These are phyloP conservation scores for Penicillium sp. DNA, from an alignment of 2,329 filamentous ascomycete species.

Conservation along the genomic window DNA sequence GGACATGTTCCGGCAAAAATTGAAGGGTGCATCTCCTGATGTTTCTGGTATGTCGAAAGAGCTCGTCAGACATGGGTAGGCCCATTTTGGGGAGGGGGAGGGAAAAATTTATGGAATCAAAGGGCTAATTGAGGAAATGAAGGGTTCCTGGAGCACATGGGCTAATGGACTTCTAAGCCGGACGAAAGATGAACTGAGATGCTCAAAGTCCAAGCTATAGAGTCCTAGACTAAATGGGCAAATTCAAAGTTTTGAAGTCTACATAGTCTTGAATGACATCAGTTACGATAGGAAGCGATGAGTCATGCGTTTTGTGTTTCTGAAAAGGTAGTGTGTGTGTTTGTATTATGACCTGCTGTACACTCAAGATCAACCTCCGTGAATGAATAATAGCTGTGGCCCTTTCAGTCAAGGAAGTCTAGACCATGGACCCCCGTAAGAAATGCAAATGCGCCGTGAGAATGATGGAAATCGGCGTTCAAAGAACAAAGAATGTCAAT, in stretches of 20 bases:
- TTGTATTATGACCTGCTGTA: constrained; percentile 14
- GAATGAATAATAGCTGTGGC: background rate
- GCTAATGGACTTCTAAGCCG: constrained; percentile 23
- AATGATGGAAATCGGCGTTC: constrained; percentile 1
- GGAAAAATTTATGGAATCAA: constrained; percentile 21
- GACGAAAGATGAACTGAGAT: constrained; percentile 27
- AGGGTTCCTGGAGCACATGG: constrained; percentile 23
- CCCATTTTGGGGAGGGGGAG: constrained; percentile 16
- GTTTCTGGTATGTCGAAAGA: constrained; percentile 38
- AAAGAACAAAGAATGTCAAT: constrained; percentile 8
- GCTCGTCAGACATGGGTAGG: constrained; percentile 30
- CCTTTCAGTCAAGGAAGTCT: constrained; percentile 1
- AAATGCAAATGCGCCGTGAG: constrained; percentile 12
- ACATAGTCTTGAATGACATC: background rate
- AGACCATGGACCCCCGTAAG: constrained; percentile 1
- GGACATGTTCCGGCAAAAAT: constrained; percentile 22
- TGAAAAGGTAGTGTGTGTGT: constrained; percentile 3
- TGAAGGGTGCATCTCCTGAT: constrained; percentile 27
- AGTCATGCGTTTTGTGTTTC: background rate
- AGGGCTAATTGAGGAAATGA: constrained; percentile 30
- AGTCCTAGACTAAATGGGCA: background rate
- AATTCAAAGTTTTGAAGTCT: background rate
- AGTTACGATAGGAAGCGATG: background rate
- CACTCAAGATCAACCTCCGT: constrained; percentile 8
- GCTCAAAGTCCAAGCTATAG: constrained; percentile 4